These are phyloP conservation scores for Pyrus pyrifolia DNA, from an alignment of 306 rosid genomes.

Conservation along the genomic window DNA sequence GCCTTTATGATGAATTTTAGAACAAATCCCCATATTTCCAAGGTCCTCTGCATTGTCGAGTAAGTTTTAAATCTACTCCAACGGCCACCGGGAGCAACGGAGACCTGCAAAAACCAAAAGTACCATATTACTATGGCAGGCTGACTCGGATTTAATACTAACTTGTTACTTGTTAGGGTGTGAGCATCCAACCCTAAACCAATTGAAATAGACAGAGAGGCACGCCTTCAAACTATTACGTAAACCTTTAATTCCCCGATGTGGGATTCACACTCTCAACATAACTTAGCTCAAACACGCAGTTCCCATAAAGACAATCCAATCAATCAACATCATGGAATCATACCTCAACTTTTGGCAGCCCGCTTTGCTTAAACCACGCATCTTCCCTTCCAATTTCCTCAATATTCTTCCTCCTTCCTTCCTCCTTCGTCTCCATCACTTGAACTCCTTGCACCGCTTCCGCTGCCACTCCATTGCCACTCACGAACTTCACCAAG, in stretches of 20 bases:
- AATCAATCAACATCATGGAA: slow-evolving; percentile 11
- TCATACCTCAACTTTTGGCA: slow-evolving; percentile 49
- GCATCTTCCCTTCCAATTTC: slow-evolving; percentile 95
- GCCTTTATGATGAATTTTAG: slow-evolving; percentile 64
- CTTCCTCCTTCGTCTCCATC: slow-evolving; percentile 49
- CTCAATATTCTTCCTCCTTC: slow-evolving; percentile 85
- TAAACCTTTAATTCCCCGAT: neutral
- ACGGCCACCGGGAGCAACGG: slow-evolving; percentile 92
- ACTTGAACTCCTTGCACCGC: slow-evolving; percentile 32
- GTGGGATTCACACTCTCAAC: neutral
- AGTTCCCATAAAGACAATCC: neutral
- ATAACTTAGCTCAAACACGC: neutral
- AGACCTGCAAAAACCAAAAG: slow-evolving; percentile 55
- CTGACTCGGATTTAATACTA: neutral
- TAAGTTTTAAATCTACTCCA: slow-evolving; percentile 97
- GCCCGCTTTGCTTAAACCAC: slow-evolving; percentile 62
- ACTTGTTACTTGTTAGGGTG: neutral
- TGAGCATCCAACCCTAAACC: neutral
- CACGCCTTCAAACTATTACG: neutral
- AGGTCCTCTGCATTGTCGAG: slow-evolving; percentile 89
- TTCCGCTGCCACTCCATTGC: slow-evolving; percentile 46
- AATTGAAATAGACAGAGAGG: neutral
- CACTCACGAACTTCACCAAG: slow-evolving; percentile 58
- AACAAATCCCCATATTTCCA: slow-evolving; percentile 99
- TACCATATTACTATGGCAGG: neutral